Percentiles rank a stretch among this genome's conserved stretches.
These are phyloP conservation scores for Pterocarpus santalinus DNA, from an alignment of 306 rosid species.

Conservation along the genomic window DNA sequence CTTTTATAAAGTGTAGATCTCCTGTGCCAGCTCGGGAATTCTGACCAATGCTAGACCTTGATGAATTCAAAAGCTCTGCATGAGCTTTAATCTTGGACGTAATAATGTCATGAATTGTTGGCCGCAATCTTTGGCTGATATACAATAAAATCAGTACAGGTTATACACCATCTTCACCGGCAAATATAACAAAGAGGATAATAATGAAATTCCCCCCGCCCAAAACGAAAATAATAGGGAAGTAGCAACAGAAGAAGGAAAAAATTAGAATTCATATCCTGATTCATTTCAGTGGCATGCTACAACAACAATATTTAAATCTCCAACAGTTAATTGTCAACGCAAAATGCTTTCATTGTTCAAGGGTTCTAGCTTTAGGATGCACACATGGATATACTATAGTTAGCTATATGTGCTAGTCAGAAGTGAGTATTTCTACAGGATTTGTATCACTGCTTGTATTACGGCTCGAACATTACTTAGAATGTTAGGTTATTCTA, in stretches of 20 bases:
- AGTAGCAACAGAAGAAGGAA: not conserved
- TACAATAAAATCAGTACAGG: slow-evolving; percentile 42
- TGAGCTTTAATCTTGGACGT: slow-evolving; percentile 88
- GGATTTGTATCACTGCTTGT: too few species aligned
- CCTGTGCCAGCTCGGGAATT: slow-evolving; percentile 63
- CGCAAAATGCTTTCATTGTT: slow-evolving; percentile 8
- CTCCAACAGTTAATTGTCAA: slow-evolving; percentile 20
- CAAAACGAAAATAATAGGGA: slow-evolving; percentile 1
- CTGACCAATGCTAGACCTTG: slow-evolving; percentile 72
- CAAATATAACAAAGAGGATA: slow-evolving; percentile 30
- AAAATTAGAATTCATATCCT: slow-evolving; percentile 10
- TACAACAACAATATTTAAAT: slow-evolving; percentile 23
- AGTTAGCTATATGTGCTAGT: too few species aligned
- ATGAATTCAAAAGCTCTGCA: slow-evolving; percentile 72
- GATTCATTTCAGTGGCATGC: slow-evolving; percentile 11
- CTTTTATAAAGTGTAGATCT: slow-evolving; percentile 80
- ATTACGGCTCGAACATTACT: not conserved
- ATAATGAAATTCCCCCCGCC: slow-evolving; percentile 31
- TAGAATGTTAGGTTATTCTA: too few species aligned
- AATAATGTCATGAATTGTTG: slow-evolving; percentile 88
- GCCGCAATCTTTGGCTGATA: slow-evolving; percentile 97
- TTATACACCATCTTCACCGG: slow-evolving; percentile 45
- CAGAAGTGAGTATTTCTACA: too few species aligned
- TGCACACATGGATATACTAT: slow-evolving; percentile 10
- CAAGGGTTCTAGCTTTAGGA: not conserved